A percentile compares a stretch with the other conserved stretches of the same genome.
Evolutionary conservation across 2,329 filamentous ascomycete species (phyloP).

Genomic region (Pestalotiopsis sp.): DNA sequence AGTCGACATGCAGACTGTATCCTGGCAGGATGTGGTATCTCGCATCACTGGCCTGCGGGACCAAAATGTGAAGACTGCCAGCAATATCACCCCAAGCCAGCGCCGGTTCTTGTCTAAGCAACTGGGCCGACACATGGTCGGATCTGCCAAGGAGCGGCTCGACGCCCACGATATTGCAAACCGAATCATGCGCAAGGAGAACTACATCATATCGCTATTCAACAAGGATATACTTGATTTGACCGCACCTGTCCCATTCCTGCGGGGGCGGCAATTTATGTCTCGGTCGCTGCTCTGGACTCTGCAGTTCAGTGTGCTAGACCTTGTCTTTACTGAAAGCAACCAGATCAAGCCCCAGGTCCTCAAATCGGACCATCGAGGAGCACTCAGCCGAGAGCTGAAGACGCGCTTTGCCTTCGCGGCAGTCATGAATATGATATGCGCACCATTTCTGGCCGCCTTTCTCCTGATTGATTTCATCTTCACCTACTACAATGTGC

Average conservation of each 20-base stretch:
- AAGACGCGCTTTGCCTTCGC: conserved; percentile 79
- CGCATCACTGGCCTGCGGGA: conserved; percentile 84
- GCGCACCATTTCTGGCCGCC: conserved; percentile 84
- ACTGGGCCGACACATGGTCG: conserved; percentile 71
- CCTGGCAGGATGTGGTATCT: conserved; percentile 89
- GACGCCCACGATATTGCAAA: conserved; percentile 98
- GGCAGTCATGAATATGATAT: conserved; percentile 82
- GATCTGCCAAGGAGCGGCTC: conserved; percentile 89
- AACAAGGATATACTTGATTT: conserved; percentile 95
- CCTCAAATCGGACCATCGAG: conserved; percentile 79
- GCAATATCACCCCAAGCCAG: conserved; percentile 53
- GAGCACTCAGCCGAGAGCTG: conserved; percentile 76
- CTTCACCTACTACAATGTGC: conserved; percentile 89
- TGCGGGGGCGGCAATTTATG: conserved; percentile 79
- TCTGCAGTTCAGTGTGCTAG: conserved; percentile 84
- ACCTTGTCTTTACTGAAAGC: conserved; percentile 89
- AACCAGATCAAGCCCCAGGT: conserved; percentile 88
- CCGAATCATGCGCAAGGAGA: conserved; percentile 92
- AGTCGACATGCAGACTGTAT: conserved; percentile 89
- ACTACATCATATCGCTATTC: conserved; percentile 94
- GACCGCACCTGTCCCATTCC: conserved; percentile 81
- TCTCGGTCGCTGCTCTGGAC: conserved; percentile 93
- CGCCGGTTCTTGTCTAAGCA: conserved; percentile 46
- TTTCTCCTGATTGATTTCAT: conserved; percentile 90
- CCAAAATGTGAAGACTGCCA: conserved; percentile 79